These are phyloP conservation scores for Austropuccinia psidii DNA, from an alignment of 1,284 basidiomycete genomes.

Conservation along the genomic window DNA sequence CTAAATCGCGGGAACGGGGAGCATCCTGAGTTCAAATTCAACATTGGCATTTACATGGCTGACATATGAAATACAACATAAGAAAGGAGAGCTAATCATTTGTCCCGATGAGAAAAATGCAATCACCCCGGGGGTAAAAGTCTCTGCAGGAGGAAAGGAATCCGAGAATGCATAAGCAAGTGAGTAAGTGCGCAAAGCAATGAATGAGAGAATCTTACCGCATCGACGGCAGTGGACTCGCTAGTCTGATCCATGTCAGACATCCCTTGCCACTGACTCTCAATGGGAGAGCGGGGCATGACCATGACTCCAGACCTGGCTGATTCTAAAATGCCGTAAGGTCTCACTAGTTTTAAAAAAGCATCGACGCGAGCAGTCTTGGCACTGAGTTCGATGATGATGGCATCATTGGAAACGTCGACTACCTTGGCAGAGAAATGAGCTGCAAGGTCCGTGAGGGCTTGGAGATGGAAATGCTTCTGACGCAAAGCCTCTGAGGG, in stretches of 20 bases:
- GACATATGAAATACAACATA: no score
- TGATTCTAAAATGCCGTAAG: conserved; percentile 90
- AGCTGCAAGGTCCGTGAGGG: conserved; percentile 70
- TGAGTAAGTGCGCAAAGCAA: background rate
- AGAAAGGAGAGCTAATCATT: no score
- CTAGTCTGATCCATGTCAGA: conserved; percentile 54
- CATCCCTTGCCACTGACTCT: conserved; percentile 54
- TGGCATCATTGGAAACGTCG: conserved; percentile 85
- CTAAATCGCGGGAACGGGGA: no score
- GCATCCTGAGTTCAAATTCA: no score
- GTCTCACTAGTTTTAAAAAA: conserved; percentile 82
- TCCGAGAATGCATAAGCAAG: background rate
- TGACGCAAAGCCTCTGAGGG: conserved; percentile 69
- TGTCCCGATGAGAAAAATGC: no score
- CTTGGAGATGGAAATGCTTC: conserved; percentile 81
- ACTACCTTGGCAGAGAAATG: conserved; percentile 92
- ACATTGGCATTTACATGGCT: no score
- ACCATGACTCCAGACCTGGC: conserved; percentile 90
- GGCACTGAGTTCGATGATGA: conserved; percentile 89
- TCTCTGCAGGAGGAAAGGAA: conserved; percentile 37
- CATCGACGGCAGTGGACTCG: conserved; percentile 61
- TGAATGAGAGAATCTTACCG: conserved; percentile 54
- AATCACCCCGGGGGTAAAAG: conserved; percentile 26
- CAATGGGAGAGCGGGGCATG: conserved; percentile 86
- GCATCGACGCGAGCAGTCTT: conserved; percentile 87